Base-by-base conservation (phyloP, 2,329 filamentous ascomycete species). In the Trichoderma afroharzianum region DNA sequence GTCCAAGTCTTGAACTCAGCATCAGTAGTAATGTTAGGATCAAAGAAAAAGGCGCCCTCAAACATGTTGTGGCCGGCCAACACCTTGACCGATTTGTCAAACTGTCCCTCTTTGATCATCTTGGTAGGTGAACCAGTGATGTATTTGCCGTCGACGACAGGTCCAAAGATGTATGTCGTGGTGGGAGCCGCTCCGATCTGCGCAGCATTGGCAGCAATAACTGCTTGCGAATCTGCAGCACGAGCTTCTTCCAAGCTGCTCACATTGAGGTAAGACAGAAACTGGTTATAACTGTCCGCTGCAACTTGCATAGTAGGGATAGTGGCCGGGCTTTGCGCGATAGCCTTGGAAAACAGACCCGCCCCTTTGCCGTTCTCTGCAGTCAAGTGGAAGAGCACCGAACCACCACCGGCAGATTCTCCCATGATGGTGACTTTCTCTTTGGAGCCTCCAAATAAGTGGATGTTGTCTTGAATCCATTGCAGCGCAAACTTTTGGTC, bases 391-490 rank as follows among this genome's bases (percentile, higher is more conserved):
- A 82, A 78, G 66, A 82, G 71, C 53, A 83, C 78, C 2, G 79
- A 81, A 0, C 85, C 85, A 0, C 80, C 87, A 1, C 87, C 87
- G 9, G 43, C 43, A 50, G 43, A 50, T 50, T 50, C 43, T 21
- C 43, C 43, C n/a, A 50, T 50, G 43, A 50, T 0, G n/a, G 72
- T 67, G 36, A 89, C 84, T 4, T 33, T 33, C 9, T 83, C 82
- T 1, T 73, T 73, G 0, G 81, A 80, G 63, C 88, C 82, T 9
- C 87, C 86, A 71, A 88, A 88, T 3, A 79, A 73, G 33, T 79
- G 73, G 55, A 88, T 87, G 71, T 88, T 78, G 2, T 80, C 79
- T 50, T 87, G 82, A 21, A 50, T 50, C 43, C 43, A 50, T 21
- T 50, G 43, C 43, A 50, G 43, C 2, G 43, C 43, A 50, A 50